Evolutionary conservation across 2,329 filamentous ascomycete genomes (phyloP).

Genomic region (Ceratocystis cacaofunesta): DNA sequence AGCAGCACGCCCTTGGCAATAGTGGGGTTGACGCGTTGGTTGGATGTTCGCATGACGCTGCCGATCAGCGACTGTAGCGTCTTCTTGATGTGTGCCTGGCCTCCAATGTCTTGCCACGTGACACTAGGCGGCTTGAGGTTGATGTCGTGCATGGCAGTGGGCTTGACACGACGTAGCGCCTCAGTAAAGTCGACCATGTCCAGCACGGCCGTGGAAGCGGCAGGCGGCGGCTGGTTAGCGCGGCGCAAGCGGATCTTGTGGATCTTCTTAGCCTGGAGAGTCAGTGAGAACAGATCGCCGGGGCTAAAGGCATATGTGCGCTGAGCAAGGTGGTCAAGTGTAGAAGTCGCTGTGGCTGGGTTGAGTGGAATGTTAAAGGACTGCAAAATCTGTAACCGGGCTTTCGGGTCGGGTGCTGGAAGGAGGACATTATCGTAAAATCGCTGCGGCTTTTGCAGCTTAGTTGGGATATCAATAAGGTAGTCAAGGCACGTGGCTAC

Average conservation of each 20-base stretch:
- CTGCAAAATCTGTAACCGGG: constrained; percentile 60
- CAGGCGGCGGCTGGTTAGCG: constrained; percentile 19
- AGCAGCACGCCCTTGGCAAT: constrained; percentile 72
- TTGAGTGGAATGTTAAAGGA: constrained; percentile 37
- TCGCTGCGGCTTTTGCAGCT: constrained; percentile 48
- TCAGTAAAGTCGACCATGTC: constrained; percentile 38
- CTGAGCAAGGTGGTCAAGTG: constrained; percentile 48
- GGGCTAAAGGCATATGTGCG: constrained; percentile 80
- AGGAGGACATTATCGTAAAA: constrained; percentile 57
- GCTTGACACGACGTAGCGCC: constrained; percentile 55
- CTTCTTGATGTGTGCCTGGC: constrained; percentile 61
- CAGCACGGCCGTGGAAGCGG: constrained; percentile 37
- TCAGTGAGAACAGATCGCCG: constrained; percentile 54
- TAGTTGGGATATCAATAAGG: constrained; percentile 54
- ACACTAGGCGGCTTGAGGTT: constrained; percentile 79
- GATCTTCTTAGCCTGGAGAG: constrained; percentile 26
- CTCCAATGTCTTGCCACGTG: constrained; percentile 76
- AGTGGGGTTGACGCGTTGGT: constrained; percentile 30
- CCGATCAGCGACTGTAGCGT: constrained; percentile 38
- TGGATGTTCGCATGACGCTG: constrained; percentile 17
- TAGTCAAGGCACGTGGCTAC: constrained; percentile 60
- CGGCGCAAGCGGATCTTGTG: constrained; percentile 22
- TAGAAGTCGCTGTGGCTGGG: constrained; percentile 34
- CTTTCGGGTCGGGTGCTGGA: constrained; percentile 56
- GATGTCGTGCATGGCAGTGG: constrained; percentile 78